These are phyloP conservation scores for Sarocladium oryzae DNA, from an alignment of 2,329 filamentous ascomycete species.

Conservation along the genomic window DNA sequence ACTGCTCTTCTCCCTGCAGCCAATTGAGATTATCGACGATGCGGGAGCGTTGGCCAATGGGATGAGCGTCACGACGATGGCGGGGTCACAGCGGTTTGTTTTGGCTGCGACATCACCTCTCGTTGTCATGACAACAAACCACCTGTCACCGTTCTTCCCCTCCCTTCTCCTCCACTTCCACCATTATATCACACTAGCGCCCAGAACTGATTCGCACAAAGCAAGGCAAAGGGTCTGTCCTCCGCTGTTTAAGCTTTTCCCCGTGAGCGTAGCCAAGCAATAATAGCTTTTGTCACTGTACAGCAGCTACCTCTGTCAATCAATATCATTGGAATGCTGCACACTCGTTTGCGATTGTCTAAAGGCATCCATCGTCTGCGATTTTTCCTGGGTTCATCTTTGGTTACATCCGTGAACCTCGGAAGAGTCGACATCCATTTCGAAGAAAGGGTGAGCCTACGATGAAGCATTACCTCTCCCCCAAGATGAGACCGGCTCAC, in stretches of 20 bases:
- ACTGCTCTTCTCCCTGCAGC: neutral
- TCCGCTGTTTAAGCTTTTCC: neutral
- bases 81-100: conserved; percentile 4
- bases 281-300: too few relatives aligned
- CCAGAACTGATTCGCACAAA: neutral
- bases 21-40: neutral
- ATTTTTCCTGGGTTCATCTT: too few relatives aligned
- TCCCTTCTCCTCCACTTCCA: neutral
- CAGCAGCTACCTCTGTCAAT: too few relatives aligned
- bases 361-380: too few relatives aligned
- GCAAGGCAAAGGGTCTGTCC: neutral
- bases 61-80: neutral
- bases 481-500: too few relatives aligned
- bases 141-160: neutral
- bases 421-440: too few relatives aligned
- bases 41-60: neutral
- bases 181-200: neutral
- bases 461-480: too few relatives aligned
- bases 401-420: too few relatives aligned
- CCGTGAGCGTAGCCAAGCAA: neutral
- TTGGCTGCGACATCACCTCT: neutral
- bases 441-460: too few relatives aligned
- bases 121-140: conserved; percentile 1
- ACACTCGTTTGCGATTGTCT: too few relatives aligned
- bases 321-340: too few relatives aligned